A percentile compares a stretch with the other conserved stretches of the same genome.
Conservation (phyloP, 306 rosid genomes). For the Prunus salicina region DNA sequence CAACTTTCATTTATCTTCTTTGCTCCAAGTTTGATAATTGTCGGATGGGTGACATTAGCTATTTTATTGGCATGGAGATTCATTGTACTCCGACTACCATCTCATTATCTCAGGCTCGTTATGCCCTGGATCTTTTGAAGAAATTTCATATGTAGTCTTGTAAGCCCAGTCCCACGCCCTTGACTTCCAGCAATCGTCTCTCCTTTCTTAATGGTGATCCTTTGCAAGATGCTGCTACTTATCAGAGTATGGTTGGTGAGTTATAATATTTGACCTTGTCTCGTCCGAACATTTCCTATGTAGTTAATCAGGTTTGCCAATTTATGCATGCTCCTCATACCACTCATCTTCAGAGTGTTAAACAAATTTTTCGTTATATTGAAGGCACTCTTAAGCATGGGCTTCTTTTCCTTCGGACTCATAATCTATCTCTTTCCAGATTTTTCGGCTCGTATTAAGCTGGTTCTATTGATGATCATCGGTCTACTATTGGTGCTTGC, state of each 20-base stretch:
- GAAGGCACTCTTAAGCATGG: too few relatives aligned
- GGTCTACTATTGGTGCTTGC: background rate
- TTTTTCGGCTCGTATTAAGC: background rate
- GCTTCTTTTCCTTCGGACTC: too few relatives aligned
- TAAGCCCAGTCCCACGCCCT: background rate
- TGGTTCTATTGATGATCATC: background rate
- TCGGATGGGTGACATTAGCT: background rate
- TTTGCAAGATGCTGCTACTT: too few relatives aligned
- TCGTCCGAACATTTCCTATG: too few relatives aligned
- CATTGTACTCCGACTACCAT: too few relatives aligned
- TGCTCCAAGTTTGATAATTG: background rate
- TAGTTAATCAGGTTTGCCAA: too few relatives aligned
- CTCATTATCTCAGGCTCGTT: background rate
- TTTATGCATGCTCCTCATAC: too few relatives aligned
- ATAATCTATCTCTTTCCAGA: background rate
- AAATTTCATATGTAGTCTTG: background rate
- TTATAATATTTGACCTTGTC: background rate
- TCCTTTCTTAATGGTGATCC: background rate
- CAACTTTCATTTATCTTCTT: too few relatives aligned
- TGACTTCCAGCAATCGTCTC: background rate
- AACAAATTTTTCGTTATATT: too few relatives aligned
- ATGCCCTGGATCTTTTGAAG: background rate
- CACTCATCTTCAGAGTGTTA: too few relatives aligned
- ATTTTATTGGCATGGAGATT: background rate
- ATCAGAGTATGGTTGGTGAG: background rate